phyloP scores from a whole-genome alignment of 2,329 filamentous ascomycete genomes.

The Fusarium chuoi region DNA sequence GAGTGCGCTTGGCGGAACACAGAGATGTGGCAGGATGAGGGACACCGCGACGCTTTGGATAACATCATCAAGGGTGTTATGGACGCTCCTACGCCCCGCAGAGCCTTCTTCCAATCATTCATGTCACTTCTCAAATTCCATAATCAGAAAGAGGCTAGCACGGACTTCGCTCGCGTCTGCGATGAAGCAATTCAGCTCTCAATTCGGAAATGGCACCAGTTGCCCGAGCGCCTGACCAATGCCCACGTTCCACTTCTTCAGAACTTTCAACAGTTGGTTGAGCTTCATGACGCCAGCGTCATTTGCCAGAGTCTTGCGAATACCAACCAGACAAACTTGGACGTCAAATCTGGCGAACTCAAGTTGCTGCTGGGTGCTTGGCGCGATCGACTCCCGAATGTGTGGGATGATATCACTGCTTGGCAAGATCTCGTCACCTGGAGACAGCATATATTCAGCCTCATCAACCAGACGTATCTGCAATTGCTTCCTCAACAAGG shows the following conservation, averaged over 20 bases:
- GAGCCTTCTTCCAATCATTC: slow-evolving; percentile 98
- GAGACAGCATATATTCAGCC: slow-evolving; percentile 97
- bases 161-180: slow-evolving; percentile 88
- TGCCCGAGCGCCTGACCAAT: slow-evolving; percentile 92
- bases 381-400: slow-evolving; percentile 94
- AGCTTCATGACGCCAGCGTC: slow-evolving; percentile 95
- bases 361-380: slow-evolving; percentile 94
- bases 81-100: slow-evolving; percentile 92
- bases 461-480: slow-evolving; percentile 96
- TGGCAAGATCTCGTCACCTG: slow-evolving; percentile 99
- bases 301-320: slow-evolving; percentile 91
- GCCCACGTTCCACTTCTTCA: slow-evolving; percentile 95
- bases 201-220: slow-evolving; percentile 98
- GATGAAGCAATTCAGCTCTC: slow-evolving; percentile 98
- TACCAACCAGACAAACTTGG: slow-evolving; percentile 86
- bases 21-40: slow-evolving; percentile 90
- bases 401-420: slow-evolving; percentile 99
- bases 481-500: slow-evolving; percentile 82
- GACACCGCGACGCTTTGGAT: slow-evolving; percentile 89
- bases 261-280: slow-evolving; percentile 97
- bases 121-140: slow-evolving; percentile 96
- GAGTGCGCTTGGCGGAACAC: slow-evolving; percentile 96
- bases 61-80: slow-evolving; percentile 96
- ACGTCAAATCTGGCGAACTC: slow-evolving; percentile 93
- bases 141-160: slow-evolving; percentile 80